Evolutionary conservation across 495 filamentous ascomycete species (phyloP), one percentile per base, ranked within the genome.

Genomic region (Chlorociboria aeruginascens): DNA sequence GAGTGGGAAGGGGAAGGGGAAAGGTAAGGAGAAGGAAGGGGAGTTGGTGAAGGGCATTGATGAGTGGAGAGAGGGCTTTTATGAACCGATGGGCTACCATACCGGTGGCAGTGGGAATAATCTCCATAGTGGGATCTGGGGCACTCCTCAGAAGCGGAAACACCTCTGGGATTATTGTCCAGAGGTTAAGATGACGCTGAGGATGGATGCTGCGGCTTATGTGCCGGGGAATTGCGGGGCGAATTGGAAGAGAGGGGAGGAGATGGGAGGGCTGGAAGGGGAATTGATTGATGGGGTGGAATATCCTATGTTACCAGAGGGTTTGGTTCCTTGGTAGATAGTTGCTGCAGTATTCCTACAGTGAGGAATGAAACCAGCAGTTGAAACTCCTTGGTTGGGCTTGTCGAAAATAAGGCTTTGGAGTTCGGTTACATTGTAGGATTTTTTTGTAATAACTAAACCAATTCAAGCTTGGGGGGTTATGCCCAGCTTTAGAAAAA

Each of bases 51-150:
- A 60, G 37, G 65, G 61, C 0, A 36, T 69, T 14, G 69, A 71
- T 45, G 61, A 63, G 51, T 71, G 63, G 66, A 58, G 69, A 36
- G 56, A 62, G 6, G 69, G 71, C 32, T 66, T 63, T 25, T 66
- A 71, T 40, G 70, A 72, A 49, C 70, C 70, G 7, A 72, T 74
- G 71, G 71, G 71, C 32, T 73, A 73, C 48, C 71, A 74, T 46
- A 66, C 68, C n/a, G 70, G 69, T 1, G 62, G 65, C 17, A 62
- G 63, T 33, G 70, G 69, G 16, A 38, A 14, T 6, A 56, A 48
- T 13, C 46, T 74, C 25, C 65, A 68, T 17, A 25, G 29, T 11
- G 61, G 45, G 1, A 61, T 73, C 32, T 73, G 70, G 70, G 64
- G 63, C 32, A 63, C 59, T 12, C 63, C 62, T 0, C 47, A 57